Conservation (phyloP, 2,329 filamentous ascomycete species). For the Pyrenochaeta sp. region DNA sequence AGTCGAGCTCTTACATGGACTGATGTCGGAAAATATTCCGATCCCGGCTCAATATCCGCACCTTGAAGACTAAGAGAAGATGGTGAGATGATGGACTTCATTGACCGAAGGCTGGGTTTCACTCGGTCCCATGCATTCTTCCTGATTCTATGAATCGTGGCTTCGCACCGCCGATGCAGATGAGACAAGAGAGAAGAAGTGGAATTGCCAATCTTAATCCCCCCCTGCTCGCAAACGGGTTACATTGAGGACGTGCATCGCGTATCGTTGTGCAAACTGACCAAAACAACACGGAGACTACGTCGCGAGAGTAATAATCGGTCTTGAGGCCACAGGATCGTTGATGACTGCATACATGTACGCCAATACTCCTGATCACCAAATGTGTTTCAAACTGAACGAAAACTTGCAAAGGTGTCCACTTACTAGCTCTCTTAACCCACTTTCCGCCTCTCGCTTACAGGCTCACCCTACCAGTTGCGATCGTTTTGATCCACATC, state of each 20-base stretch:
- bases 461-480: neutral
- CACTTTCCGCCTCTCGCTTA: neutral
- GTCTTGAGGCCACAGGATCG: neutral
- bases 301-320: neutral
- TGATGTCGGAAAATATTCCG: slow-evolving; percentile 5
- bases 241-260: slow-evolving; percentile 1
- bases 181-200: neutral
- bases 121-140: neutral
- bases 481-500: neutral
- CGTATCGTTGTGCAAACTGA: neutral
- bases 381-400: slow-evolving; percentile 19
- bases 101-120: neutral
- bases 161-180: neutral
- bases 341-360: slow-evolving; percentile 19
- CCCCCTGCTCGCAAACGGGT: slow-evolving; percentile 4
- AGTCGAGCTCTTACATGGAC: slow-evolving; percentile 1
- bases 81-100: neutral
- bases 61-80: slow-evolving; percentile 5
- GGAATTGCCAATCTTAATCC: slow-evolving; percentile 16
- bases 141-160: neutral
- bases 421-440: neutral
- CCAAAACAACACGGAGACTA: neutral
- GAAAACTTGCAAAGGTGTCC: neutral
- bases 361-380: slow-evolving; percentile 19
- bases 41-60: slow-evolving; percentile 14